Evolutionary conservation across 2,329 filamentous ascomycete species (phyloP).

Genomic region (Calonectria crousiana): DNA sequence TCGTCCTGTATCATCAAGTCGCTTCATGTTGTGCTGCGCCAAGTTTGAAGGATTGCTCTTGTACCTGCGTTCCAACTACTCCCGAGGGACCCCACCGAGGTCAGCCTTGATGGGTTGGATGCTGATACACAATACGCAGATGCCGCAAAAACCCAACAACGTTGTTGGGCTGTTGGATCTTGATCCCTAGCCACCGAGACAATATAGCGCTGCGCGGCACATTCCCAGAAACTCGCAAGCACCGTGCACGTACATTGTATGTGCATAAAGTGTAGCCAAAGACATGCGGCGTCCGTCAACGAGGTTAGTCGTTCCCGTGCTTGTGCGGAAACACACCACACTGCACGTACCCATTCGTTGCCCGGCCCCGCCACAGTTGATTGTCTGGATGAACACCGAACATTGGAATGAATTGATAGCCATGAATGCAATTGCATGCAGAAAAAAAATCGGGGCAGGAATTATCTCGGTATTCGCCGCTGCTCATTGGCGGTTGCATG

Average conservation of each 20-base stretch:
- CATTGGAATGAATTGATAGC: slow-evolving; percentile 4
- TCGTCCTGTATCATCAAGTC: not conserved
- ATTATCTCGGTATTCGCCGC: not conserved
- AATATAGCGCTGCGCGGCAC: not conserved
- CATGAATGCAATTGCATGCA: not conserved
- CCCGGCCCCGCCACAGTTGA: slow-evolving; percentile 8
- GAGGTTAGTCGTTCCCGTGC: slow-evolving; percentile 18
- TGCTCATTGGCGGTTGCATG: not conserved
- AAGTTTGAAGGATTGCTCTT: not conserved
- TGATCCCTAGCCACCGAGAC: not conserved
- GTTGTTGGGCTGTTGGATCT: not conserved
- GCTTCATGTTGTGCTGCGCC: not conserved
- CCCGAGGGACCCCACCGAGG: not conserved
- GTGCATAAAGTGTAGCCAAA: not conserved
- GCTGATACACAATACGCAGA: not conserved
- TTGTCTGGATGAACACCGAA: not conserved
- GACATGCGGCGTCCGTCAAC: slow-evolving; percentile 9
- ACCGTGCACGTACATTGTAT: not conserved
- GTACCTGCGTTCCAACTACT: slow-evolving; percentile 25
- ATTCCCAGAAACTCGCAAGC: slow-evolving; percentile 8
- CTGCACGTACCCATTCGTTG: slow-evolving; percentile 19
- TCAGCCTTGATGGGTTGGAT: not conserved
- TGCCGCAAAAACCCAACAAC: not conserved
- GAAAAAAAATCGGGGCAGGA: not conserved
- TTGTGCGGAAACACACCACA: slow-evolving; percentile 12